Conservation (phyloP, 352 stramenopile species). For the Globisporangium yorkense region DNA sequence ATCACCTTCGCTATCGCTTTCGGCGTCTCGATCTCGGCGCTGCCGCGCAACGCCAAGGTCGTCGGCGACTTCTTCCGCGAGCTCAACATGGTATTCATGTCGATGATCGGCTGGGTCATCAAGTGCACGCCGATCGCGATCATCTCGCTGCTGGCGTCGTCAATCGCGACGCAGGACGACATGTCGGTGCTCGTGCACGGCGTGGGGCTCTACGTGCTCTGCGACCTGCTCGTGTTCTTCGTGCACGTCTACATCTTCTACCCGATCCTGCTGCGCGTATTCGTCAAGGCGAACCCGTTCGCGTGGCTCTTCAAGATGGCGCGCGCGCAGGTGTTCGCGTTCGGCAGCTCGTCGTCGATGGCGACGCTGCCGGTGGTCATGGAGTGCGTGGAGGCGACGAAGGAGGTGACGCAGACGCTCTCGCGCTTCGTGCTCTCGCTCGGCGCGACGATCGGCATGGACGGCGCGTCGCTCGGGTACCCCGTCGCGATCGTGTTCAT, state of each 20-base stretch:
- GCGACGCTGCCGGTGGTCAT: constrained; percentile 25
- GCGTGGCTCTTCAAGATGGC: constrained; percentile 9
- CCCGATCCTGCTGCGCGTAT: constrained; percentile 16
- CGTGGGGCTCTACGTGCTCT: constrained; percentile 17
- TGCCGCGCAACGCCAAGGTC: constrained; percentile 10
- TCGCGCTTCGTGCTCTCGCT: constrained; percentile 56
- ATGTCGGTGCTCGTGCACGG: constrained; percentile 12
- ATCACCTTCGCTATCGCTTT: constrained; percentile 46
- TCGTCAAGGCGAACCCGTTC: constrained; percentile 21
- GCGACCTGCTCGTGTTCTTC: constrained; percentile 10
- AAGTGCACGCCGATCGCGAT: constrained; percentile 34
- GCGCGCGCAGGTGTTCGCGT: constrained; percentile 28
- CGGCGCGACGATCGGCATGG: constrained; percentile 41
- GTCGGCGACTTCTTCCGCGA: constrained; percentile 27
- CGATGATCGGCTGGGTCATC: constrained; percentile 40
- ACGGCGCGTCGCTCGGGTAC: constrained; percentile 22
- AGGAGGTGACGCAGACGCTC: constrained; percentile 45
- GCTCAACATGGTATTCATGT: constrained; percentile 36
- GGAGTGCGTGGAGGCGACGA: constrained; percentile 60
- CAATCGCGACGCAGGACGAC: constrained; percentile 23
- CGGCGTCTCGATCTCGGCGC: constrained; percentile 18
- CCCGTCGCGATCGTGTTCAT: constrained; percentile 33
- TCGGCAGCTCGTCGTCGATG: constrained; percentile 27
- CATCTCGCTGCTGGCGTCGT: constrained; percentile 30
- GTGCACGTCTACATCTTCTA: constrained; percentile 21